Percentiles rank a stretch among this genome's conserved stretches.
Evolutionary conservation across 108 stramenopile species (phyloP).

Genomic region (Epipyxis sp.): DNA sequence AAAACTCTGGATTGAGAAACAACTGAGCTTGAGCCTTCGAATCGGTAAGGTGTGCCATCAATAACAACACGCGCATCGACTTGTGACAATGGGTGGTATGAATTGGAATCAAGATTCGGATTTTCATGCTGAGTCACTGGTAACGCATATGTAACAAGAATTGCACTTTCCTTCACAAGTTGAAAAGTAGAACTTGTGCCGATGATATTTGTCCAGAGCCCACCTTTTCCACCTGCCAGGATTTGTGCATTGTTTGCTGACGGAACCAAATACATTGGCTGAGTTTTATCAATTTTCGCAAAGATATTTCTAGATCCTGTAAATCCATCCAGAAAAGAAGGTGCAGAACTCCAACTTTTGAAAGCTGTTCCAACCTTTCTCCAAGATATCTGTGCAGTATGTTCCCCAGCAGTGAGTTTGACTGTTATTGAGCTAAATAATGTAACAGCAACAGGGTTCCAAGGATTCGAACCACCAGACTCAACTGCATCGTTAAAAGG

Average conservation of each 20-base stretch:
- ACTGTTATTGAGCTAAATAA: background rate
- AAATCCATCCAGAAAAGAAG: constrained; percentile 53
- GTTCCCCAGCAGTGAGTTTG: constrained; percentile 43
- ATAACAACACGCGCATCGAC: constrained; percentile 44
- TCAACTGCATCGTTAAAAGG: background rate
- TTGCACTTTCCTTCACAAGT: constrained; percentile 38
- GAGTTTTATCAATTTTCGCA: constrained; percentile 35
- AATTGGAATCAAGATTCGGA: constrained; percentile 53
- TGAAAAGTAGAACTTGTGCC: constrained; percentile 36
- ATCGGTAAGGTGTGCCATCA: constrained; percentile 48
- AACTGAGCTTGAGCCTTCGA: constrained; percentile 23
- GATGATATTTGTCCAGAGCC: constrained; percentile 42
- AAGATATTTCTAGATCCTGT: constrained; percentile 42
- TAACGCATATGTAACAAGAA: constrained; percentile 46
- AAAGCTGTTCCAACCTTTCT: constrained; percentile 43
- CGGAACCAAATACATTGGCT: background rate
- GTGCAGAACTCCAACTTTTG: constrained; percentile 42
- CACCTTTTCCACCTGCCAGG: constrained; percentile 14
- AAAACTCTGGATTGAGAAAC: constrained; percentile 31
- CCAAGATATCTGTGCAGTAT: constrained; percentile 44
- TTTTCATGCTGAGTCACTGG: constrained; percentile 56
- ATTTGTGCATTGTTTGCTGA: background rate
- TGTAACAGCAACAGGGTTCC: constrained; percentile 8
- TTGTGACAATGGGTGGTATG: constrained; percentile 48
- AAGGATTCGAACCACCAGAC: background rate